phyloP scores from a whole-genome alignment of 129 eudicot species.

The Centrapalus pauciflorus region DNA sequence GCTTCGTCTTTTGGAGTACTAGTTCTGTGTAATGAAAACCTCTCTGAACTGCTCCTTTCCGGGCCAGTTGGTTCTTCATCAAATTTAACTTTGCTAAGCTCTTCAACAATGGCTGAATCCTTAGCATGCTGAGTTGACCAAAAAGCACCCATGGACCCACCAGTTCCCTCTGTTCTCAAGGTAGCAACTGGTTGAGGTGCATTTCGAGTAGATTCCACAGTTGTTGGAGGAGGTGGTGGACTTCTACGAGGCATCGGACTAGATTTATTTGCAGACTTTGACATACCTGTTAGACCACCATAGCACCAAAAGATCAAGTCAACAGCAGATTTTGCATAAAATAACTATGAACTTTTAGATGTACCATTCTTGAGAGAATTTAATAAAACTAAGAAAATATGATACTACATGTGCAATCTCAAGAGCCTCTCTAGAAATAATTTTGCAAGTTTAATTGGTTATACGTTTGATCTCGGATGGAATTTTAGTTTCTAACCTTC shows the following conservation, averaged over 20 bases:
- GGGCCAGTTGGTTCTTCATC: conserved; percentile 40
- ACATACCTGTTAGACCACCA: conserved; percentile 36
- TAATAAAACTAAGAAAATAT: background rate
- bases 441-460: background rate
- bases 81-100: conserved; percentile 40
- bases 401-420: background rate
- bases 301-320: conserved; percentile 5
- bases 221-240: conserved; percentile 82
- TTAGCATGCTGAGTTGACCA: conserved; percentile 84
- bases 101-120: conserved; percentile 51
- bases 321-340: background rate
- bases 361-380: background rate
- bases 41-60: conserved; percentile 35
- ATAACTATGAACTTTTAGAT: too few species aligned
- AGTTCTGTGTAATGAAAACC: conserved; percentile 28
- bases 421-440: background rate
- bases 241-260: conserved; percentile 85
- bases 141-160: conserved; percentile 83
- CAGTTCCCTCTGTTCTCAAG: conserved; percentile 28
- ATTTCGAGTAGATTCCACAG: conserved; percentile 35
- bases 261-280: conserved; percentile 53
- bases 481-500: conserved; percentile 47
- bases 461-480: background rate
- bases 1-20: conserved; percentile 31
- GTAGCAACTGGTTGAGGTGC: conserved; percentile 26